These are phyloP conservation scores for Centaurea solstitialis DNA, from an alignment of 129 eudicot species.

Conservation along the genomic window DNA sequence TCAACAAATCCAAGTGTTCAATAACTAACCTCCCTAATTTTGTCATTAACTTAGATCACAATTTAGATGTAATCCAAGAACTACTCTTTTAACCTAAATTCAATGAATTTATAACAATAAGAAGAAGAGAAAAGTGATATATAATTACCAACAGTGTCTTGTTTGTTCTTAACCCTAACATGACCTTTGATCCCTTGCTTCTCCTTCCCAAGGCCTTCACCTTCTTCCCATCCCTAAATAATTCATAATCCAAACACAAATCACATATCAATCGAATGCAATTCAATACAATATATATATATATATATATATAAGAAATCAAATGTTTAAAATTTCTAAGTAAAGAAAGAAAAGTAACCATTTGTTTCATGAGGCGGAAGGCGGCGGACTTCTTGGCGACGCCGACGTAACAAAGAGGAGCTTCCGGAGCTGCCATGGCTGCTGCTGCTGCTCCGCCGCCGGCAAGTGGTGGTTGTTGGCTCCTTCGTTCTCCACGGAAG, in stretches of 20 bases:
- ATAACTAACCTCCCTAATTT: not conserved
- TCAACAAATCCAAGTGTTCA: not conserved
- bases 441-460: conserved; percentile 21
- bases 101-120: conserved; percentile 5
- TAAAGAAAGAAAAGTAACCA: conserved; percentile 52
- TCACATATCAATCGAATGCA: too few relatives aligned
- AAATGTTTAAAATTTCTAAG: too few relatives aligned
- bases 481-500: conserved; percentile 8
- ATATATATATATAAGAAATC: too few relatives aligned
- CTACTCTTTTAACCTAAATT: not conserved
- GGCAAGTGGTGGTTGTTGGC: not conserved
- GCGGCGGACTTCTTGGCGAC: conserved; percentile 83
- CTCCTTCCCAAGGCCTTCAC: conserved; percentile 96
- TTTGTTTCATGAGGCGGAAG: conserved; percentile 99
- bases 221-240: conserved; percentile 97
- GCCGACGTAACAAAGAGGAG: conserved; percentile 84
- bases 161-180: conserved; percentile 92
- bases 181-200: conserved; percentile 97
- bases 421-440: conserved; percentile 87
- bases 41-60: not conserved
- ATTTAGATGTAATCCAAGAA: not conserved
- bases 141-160: conserved; percentile 80
- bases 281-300: too few relatives aligned
- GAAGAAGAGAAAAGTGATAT: not conserved
- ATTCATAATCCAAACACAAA: too few relatives aligned